A percentile compares a stretch with the other conserved stretches of the same genome.
phyloP scores from a whole-genome alignment of 2,329 filamentous ascomycete species.

The Diplodia intermedia region DNA sequence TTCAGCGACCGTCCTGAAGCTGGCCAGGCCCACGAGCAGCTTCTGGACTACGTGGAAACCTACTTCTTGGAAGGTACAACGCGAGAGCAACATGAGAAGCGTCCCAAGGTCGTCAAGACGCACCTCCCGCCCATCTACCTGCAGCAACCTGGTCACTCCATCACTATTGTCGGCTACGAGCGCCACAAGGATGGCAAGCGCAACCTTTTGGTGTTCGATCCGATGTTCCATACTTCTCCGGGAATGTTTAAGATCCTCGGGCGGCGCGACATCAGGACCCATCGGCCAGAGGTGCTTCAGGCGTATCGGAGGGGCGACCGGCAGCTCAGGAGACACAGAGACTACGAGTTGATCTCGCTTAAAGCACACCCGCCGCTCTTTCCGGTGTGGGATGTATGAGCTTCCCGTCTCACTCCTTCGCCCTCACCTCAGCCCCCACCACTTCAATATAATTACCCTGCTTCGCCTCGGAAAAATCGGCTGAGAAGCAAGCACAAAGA shows the following conservation, averaged over 20 bases:
- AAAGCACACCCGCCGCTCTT: constrained; percentile 48
- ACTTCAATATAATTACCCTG: not conserved
- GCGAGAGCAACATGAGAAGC: constrained; percentile 39
- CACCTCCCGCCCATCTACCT: constrained; percentile 84
- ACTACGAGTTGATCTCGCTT: constrained; percentile 77
- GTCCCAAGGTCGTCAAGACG: constrained; percentile 71
- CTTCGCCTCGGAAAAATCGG: not conserved
- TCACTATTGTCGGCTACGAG: constrained; percentile 89
- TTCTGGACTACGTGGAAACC: constrained; percentile 72
- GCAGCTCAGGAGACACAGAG: constrained; percentile 73
- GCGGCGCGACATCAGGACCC: constrained; percentile 54
- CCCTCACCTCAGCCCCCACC: not conserved
- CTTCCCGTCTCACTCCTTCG: constrained; percentile 2
- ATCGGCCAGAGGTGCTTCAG: constrained; percentile 63
- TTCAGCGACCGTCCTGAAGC: constrained; percentile 56
- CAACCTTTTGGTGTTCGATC: constrained; percentile 86
- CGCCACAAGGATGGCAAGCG: constrained; percentile 66
- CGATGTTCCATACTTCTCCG: constrained; percentile 75
- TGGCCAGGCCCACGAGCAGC: constrained; percentile 58
- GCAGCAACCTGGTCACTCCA: constrained; percentile 87
- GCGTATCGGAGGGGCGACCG: constrained; percentile 73
- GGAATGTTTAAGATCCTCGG: constrained; percentile 66
- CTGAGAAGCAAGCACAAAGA: not conserved
- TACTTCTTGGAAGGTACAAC: constrained; percentile 67
- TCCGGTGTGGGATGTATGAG: constrained; percentile 52